These are phyloP conservation scores for Cystobasidium pallidum DNA, from an alignment of 1,284 basidiomycete species.

Conservation along the genomic window DNA sequence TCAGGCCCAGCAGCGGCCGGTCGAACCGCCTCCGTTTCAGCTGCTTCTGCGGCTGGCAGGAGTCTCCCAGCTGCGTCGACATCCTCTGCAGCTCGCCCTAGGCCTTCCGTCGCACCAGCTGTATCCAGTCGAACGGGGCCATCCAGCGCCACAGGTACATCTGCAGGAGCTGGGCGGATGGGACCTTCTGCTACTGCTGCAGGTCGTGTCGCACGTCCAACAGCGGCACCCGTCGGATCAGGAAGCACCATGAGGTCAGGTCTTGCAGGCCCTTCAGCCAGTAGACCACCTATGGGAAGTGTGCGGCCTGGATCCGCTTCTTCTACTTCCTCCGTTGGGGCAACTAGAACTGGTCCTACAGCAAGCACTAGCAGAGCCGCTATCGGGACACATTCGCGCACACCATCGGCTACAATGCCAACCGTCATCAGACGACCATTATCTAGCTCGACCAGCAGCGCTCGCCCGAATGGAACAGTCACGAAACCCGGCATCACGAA, in stretches of 20 bases:
- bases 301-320: conserved; percentile 10
- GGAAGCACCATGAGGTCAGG: neutral
- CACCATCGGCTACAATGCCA: conserved; percentile 11
- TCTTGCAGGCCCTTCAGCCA: neutral
- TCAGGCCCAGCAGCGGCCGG: neutral
- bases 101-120: conserved; percentile 12
- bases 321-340: conserved; percentile 9
- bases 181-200: neutral
- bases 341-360: neutral
- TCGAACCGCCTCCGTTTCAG: conserved; percentile 1
- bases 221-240: neutral
- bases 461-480: neutral
- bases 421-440: conserved; percentile 11
- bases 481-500: conserved; percentile 7
- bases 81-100: conserved; percentile 5
- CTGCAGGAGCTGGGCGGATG: conserved; percentile 8
- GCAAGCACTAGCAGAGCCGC: neutral
- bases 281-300: conserved; percentile 3
- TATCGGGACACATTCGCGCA: conserved; percentile 12
- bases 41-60: conserved; percentile 2
- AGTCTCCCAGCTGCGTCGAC: neutral
- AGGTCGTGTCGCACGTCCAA: neutral
- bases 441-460: conserved; percentile 24
- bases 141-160: conserved; percentile 2
- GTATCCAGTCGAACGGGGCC: conserved; percentile 4